Evolutionary conservation across 371 early-diverging fungal species (phyloP).

Genomic region (Apophysomyces elegans): DNA sequence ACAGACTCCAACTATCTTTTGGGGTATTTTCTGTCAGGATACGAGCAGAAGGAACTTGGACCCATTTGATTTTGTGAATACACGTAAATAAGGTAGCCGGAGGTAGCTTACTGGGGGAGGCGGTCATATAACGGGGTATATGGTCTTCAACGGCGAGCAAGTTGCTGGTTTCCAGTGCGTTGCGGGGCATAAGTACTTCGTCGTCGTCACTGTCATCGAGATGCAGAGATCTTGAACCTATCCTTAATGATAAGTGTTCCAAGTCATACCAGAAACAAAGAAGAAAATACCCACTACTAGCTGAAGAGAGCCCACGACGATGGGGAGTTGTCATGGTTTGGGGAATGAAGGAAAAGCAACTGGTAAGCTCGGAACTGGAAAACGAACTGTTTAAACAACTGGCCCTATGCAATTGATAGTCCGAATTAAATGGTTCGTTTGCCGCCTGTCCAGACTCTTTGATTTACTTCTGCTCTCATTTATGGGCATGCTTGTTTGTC

Average conservation of each 20-base stretch:
- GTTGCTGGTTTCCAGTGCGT: background rate
- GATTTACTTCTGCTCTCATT: background rate
- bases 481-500: too few relatives aligned
- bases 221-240: constrained; percentile 26
- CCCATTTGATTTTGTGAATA: background rate
- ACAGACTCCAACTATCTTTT: constrained; percentile 42
- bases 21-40: constrained; percentile 9
- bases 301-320: background rate
- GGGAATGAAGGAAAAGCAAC: background rate
- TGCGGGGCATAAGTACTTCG: constrained; percentile 7
- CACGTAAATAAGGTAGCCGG: background rate
- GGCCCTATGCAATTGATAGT: background rate
- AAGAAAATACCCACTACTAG: background rate
- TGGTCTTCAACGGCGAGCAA: constrained; percentile 19
- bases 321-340: constrained; percentile 1
- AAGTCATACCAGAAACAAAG: background rate
- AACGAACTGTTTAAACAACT: background rate
- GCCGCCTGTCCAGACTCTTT: background rate
- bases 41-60: background rate
- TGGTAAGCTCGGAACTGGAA: constrained; percentile 4
- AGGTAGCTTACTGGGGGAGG: constrained; percentile 21
- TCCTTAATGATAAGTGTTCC: background rate
- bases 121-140: constrained; percentile 28
- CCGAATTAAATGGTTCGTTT: background rate
- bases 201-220: constrained; percentile 27